Conservation (phyloP, 768 basidiomycete species). For the Chalciporus sphaerocephalus region DNA sequence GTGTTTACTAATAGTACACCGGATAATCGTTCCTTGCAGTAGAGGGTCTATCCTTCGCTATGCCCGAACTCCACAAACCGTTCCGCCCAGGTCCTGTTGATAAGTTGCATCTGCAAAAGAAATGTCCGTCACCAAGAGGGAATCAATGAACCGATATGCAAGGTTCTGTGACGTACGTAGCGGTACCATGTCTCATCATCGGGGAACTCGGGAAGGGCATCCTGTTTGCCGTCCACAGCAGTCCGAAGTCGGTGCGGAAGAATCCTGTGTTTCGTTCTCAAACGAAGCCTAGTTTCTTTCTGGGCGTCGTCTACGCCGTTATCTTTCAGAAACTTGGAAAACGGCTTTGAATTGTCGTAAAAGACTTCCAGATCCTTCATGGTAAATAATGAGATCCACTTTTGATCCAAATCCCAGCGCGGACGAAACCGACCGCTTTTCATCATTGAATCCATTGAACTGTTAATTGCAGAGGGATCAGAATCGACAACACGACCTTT, state of each 20-base stretch:
- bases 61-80: constrained; percentile 24
- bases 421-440: constrained; percentile 15
- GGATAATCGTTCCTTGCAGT: not conserved
- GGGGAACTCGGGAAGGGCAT: constrained; percentile 32
- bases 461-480: not conserved
- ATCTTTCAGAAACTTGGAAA: constrained; percentile 32
- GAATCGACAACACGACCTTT: constrained; percentile 7
- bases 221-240: constrained; percentile 22
- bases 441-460: constrained; percentile 10
- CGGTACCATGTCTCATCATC: constrained; percentile 35
- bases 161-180: constrained; percentile 19
- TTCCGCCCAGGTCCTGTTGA: constrained; percentile 23
- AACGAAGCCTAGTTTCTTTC: constrained; percentile 14
- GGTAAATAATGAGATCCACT: constrained; percentile 2
- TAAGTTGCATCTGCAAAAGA: constrained; percentile 13
- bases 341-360: constrained; percentile 38
- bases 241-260: constrained; percentile 37
- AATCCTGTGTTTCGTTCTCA: constrained; percentile 31
- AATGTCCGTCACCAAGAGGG: not conserved
- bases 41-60: constrained; percentile 3
- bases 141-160: not conserved
- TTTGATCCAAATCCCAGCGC: not conserved
- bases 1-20: constrained; percentile 1
- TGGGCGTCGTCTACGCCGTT: constrained; percentile 22
- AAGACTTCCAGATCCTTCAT: constrained; percentile 16